phyloP scores from a whole-genome alignment of 106 monocot species.

The Platanthera zijinensis region DNA sequence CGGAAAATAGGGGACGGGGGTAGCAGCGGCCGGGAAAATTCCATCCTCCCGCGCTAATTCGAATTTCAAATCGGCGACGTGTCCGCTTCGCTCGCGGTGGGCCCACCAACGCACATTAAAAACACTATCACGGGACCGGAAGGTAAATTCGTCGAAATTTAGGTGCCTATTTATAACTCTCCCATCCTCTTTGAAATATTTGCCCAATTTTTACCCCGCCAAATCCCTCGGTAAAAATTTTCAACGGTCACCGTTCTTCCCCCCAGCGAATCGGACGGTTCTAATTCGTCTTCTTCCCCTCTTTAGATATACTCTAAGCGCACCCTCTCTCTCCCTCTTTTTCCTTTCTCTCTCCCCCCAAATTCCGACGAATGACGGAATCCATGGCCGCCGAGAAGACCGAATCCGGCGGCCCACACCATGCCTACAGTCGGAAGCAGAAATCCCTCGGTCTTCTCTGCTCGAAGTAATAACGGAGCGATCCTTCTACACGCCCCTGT shows the following conservation, averaged over 20 bases:
- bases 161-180: neutral
- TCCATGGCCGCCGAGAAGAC: conserved; percentile 9
- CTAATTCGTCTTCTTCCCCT: neutral
- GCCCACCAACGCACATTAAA: neutral
- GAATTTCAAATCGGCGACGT: neutral
- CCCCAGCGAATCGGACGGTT: neutral
- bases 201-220: neutral
- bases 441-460: conserved; percentile 83
- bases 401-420: conserved; percentile 13
- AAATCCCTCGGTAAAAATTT: neutral
- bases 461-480: conserved; percentile 38
- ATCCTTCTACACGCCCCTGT: neutral
- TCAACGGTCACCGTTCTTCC: neutral
- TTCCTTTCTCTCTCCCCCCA: neutral
- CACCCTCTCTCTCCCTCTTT: neutral
- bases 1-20: neutral
- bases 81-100: neutral
- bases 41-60: conserved; percentile 3
- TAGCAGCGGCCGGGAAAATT: neutral
- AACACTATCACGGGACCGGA: neutral
- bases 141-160: neutral
- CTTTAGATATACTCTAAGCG: neutral
- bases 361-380: too few relatives aligned
- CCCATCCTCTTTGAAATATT: neutral
- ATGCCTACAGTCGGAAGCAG: conserved; percentile 78